Percentiles rank a stretch among this genome's conserved stretches.
These are phyloP conservation scores for Tylopilus subfusipes DNA, from an alignment of 768 basidiomycete species.

Conservation along the genomic window DNA sequence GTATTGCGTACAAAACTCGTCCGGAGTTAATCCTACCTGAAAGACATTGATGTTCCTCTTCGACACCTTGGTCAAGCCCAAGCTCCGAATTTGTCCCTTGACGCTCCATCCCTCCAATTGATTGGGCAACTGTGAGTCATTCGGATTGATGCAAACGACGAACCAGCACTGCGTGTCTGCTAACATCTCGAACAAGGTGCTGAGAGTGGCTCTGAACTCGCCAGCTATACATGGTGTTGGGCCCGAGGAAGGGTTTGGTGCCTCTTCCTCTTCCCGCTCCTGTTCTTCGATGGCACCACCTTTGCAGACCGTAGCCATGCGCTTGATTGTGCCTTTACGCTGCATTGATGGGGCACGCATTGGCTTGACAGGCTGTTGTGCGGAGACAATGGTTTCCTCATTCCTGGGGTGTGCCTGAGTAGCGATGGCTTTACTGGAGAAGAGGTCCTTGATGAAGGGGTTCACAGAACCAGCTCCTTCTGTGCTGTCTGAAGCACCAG, in stretches of 20 bases:
- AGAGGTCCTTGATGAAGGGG: constrained; percentile 87
- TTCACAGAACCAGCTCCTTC: constrained; percentile 82
- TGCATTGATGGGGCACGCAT: constrained; percentile 91
- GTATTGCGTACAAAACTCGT: constrained; percentile 87
- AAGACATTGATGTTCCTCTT: constrained; percentile 63
- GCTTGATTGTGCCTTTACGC: constrained; percentile 69
- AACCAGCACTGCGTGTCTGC: constrained; percentile 90
- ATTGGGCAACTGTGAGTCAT: constrained; percentile 91
- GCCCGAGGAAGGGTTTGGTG: constrained; percentile 29
- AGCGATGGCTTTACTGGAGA: constrained; percentile 84
- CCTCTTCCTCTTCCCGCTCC: constrained; percentile 47
- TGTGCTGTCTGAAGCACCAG: constrained; percentile 38
- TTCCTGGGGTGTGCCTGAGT: constrained; percentile 89
- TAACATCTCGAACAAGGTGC: constrained; percentile 82
- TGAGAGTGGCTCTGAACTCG: constrained; percentile 81
- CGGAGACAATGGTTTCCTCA: constrained; percentile 93
- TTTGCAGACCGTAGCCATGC: constrained; percentile 39
- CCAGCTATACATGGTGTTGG: constrained; percentile 70
- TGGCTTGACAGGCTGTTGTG: constrained; percentile 90
- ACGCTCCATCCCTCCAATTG: constrained; percentile 90
- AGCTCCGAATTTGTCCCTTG: constrained; percentile 84
- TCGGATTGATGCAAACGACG: constrained; percentile 90
- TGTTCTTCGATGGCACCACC: constrained; percentile 35
- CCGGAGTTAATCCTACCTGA: constrained; percentile 80
- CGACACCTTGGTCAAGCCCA: constrained; percentile 77